Evolutionary conservation across 2,329 filamentous ascomycete genomes (phyloP), one percentile per base, ranked within the genome.

Genomic region (Xylaria multiplex): DNA sequence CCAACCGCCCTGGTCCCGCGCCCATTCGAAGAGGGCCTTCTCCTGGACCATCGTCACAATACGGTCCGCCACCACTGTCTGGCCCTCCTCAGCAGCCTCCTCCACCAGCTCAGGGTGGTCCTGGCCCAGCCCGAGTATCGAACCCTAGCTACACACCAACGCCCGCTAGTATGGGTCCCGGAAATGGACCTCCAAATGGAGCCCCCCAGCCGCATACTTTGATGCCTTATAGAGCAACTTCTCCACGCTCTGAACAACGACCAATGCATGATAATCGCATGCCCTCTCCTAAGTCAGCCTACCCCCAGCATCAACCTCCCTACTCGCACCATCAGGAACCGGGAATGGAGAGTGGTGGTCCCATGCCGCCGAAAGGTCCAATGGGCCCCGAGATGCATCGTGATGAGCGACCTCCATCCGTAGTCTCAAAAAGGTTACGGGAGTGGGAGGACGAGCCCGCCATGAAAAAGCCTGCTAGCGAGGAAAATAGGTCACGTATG

Each of bases 391-490:
- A 95, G 74, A 84, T 87, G 66, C 90, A 85, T 60, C 82, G 87
- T 66, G 86, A 88, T 67, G 91, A 97, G 62, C 87, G 93, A n/a
- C 92, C 93, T 19, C 81, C 90, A 1, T 96, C 93, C 43, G 91
- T 92, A 11, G 87, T 87, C 3, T 88, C 91, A 64, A 99, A 99
- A 85, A 88, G 96, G 64, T 86, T 90, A 77, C 90, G 94, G 55
- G 96, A 98, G 75, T 97, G 96, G 94, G 96, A 98, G 71, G 91
- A 95, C 42, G 93, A 96, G 42, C 82, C 88, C 24, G 81, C 89
- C 3, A 84, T 85, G 50, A 97, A 97, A 83, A 97, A 97, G 82
- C 89, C 92, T 67, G 90, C 92, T 9, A 97, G 90, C 45, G 95
- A 98, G 5, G 94, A 97, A 78, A 93, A 87, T 70, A 90, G 95